A percentile compares a stretch with the other conserved stretches of the same genome.
These are phyloP conservation scores for Actinomucor elegans DNA, from an alignment of 371 early-diverging fungal genomes.

Conservation along the genomic window DNA sequence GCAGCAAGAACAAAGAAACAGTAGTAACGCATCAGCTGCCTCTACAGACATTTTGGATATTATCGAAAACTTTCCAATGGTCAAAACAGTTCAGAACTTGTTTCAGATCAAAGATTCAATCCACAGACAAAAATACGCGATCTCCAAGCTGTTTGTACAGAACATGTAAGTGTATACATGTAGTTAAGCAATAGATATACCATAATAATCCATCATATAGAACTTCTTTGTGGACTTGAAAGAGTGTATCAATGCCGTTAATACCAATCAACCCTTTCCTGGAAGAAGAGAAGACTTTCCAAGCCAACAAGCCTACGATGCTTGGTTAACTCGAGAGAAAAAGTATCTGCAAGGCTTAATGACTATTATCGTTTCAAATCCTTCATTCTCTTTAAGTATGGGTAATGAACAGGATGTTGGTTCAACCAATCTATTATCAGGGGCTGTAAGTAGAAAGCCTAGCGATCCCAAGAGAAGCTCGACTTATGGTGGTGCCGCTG, in stretches of 20 bases:
- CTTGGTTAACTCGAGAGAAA: constrained; percentile 48
- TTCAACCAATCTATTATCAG: constrained; percentile 31
- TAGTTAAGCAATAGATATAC: background rate
- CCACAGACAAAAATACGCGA: constrained; percentile 42
- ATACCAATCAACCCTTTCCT: constrained; percentile 47
- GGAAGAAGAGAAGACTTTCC: constrained; percentile 51
- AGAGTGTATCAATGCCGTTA: constrained; percentile 48
- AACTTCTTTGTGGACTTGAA: constrained; percentile 46
- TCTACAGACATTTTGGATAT: constrained; percentile 31
- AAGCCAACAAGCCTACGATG: constrained; percentile 39
- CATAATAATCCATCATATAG: constrained; percentile 14
- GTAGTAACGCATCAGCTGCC: constrained; percentile 1
- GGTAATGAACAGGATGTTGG: constrained; percentile 41
- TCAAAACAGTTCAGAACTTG: constrained; percentile 41
- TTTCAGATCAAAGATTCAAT: constrained; percentile 41
- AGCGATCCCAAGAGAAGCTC: constrained; percentile 11
- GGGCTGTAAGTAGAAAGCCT: constrained; percentile 9
- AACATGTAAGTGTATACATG: constrained; percentile 36
- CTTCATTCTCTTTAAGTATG: constrained; percentile 32
- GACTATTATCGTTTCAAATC: constrained; percentile 46
- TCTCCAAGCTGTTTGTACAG: constrained; percentile 42
- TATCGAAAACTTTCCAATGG: constrained; percentile 42
- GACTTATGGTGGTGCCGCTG: background rate
- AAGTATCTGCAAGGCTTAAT: constrained; percentile 47
- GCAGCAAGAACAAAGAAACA: constrained; percentile 14